phyloP scores from a whole-genome alignment of 257 asterid genomes.

The Dorcoceras hygrometricum region DNA sequence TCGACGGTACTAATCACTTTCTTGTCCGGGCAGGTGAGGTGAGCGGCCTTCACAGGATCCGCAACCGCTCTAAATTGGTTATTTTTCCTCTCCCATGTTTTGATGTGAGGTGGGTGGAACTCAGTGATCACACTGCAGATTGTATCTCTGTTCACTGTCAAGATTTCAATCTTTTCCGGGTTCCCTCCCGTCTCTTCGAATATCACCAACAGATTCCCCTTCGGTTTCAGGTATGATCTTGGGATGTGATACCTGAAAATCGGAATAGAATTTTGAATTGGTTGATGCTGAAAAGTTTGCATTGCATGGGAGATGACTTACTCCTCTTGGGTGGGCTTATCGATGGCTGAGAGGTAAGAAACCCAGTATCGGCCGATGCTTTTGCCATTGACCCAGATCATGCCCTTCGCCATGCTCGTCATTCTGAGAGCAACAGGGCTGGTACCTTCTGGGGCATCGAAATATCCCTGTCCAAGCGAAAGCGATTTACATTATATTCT shows the following conservation, averaged over 20 bases:
- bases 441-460: slow-evolving; percentile 75
- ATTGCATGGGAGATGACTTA: slow-evolving; percentile 29
- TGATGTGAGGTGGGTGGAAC: slow-evolving; percentile 46
- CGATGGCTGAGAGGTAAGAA: slow-evolving; percentile 67
- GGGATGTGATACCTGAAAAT: slow-evolving; percentile 77
- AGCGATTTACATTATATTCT: neutral
- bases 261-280: neutral
- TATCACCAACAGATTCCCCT: slow-evolving; percentile 49
- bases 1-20: slow-evolving; percentile 50
- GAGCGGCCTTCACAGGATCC: slow-evolving; percentile 43
- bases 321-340: slow-evolving; percentile 79
- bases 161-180: slow-evolving; percentile 43
- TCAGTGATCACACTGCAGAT: slow-evolving; percentile 68
- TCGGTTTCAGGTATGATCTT: slow-evolving; percentile 68
- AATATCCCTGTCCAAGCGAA: slow-evolving; percentile 44
- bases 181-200: slow-evolving; percentile 83
- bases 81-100: slow-evolving; percentile 46
- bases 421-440: slow-evolving; percentile 67
- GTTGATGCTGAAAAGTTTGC: neutral
- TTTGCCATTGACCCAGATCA: slow-evolving; percentile 81
- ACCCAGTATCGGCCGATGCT: slow-evolving; percentile 91
- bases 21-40: slow-evolving; percentile 53
- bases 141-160: slow-evolving; percentile 70
- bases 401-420: slow-evolving; percentile 77
- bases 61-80: slow-evolving; percentile 31